These are phyloP conservation scores for Trametes versicolor DNA, from an alignment of 1,284 basidiomycete genomes.

Conservation along the genomic window DNA sequence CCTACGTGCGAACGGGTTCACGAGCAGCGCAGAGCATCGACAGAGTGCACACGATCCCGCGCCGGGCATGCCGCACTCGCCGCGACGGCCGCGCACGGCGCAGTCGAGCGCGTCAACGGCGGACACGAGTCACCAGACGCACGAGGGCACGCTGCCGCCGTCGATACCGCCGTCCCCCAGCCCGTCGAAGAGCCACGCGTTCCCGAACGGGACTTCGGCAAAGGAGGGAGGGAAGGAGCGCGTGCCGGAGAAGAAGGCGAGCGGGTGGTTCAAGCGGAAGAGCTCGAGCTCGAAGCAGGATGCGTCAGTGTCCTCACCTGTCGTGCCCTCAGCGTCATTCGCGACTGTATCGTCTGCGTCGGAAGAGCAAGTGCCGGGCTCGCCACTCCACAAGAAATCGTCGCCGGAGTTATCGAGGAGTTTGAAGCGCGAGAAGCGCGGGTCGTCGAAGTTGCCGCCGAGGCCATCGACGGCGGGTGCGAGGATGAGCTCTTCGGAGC, in stretches of 20 bases:
- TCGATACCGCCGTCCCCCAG: conserved; percentile 1
- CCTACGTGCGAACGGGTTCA: conserved; percentile 30
- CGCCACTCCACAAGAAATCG: conserved; percentile 40
- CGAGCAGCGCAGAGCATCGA: conserved; percentile 28
- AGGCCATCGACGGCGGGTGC: conserved; percentile 44
- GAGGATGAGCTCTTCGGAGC: conserved; percentile 24
- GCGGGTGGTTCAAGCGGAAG: conserved; percentile 67
- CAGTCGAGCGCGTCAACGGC: conserved; percentile 32
- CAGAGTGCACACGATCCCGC: conserved; percentile 34
- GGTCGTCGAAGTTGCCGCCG: conserved; percentile 28
- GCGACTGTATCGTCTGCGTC: conserved; percentile 12
- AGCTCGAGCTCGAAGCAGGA: conserved; percentile 37
- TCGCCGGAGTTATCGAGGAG: conserved; percentile 35
- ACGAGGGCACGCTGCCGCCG: conserved; percentile 21
- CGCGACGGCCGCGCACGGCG: conserved; percentile 31
- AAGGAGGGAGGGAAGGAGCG: conserved; percentile 41
- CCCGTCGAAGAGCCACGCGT: conserved; percentile 16
- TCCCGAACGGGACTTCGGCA: conserved; percentile 24
- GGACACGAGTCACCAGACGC: conserved; percentile 30
- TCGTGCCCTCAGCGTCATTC: conserved; percentile 19
- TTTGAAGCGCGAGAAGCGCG: conserved; percentile 27
- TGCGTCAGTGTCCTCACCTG: conserved; percentile 20
- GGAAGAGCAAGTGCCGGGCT: conserved; percentile 3
- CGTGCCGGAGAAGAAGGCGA: conserved; percentile 54
- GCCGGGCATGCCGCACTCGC: conserved; percentile 38